Evolutionary conservation across 306 rosid genomes (phyloP), one percentile per base, ranked within the genome.

Genomic region (Albizia julibrissin): DNA sequence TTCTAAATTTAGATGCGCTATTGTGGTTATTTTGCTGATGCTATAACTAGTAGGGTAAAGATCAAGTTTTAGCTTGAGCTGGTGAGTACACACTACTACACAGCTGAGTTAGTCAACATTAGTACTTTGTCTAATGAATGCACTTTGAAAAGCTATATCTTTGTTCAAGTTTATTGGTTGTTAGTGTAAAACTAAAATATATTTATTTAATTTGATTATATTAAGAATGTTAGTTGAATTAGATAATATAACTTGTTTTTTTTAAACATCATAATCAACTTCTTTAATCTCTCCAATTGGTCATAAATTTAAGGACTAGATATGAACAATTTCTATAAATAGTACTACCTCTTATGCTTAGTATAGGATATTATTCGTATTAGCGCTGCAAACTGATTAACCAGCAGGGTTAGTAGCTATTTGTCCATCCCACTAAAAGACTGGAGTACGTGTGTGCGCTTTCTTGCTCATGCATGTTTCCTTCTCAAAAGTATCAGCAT

Each of bases 401-500:
- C 8, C 8, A 6, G 40, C 40, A 37, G 40, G 40, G 40, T 37
- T 37, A 37, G 1, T 72, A 67, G 43, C 39, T 77, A 77, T 49
- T 75, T 44, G 42, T 71, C 26, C 37, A 33, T 72, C 54, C 29
- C 3, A n/a, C 15, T 29, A 16, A 85, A 67, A 52, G 76, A 42
- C 27, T 13, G 15, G 15, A 7, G 22, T 31, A 42, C 79, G 65
- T 49, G 76, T 18, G 80, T 15, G 13, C 2, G 19, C 18, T 14
- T 37, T 37, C 68, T 62, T 76, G 77, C 75, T 46, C 52, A 21
- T 19, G 6, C 26, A 42, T 64, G 64, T 13, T 71, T 70, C 80
- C 65, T 79, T 47, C 47, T 14, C 49, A 67, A 69, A 33, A 43
- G 75, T 72, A 76, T 86, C 46, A 14, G 49, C 62, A 46, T 40